Evolutionary conservation across 2,329 filamentous ascomycete species (phyloP), one percentile per base, ranked within the genome.

Genomic region (Diaporthe eres): DNA sequence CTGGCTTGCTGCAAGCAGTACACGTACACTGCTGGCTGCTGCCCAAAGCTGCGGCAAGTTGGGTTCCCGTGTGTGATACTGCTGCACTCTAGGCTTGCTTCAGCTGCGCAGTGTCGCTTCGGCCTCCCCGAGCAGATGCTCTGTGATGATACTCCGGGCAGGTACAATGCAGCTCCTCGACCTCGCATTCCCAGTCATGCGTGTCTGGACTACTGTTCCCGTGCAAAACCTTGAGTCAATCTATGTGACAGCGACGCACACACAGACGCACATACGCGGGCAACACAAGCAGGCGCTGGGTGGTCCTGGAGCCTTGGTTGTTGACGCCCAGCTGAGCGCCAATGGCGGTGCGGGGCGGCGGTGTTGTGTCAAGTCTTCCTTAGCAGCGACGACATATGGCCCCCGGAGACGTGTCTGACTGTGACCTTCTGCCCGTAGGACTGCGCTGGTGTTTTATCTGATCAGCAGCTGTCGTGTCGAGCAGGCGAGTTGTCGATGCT

Each of bases 371-470:
- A 53, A 39, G n/a, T 53, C 7, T 15, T 12, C 49, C 49, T 55
- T 55, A 70, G 65, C 49, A 70, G 65, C 49, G 15, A 28, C 34
- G 34, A 55, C 22, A 55, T 42, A 55, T 55, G 47, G 7, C 34
- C 49, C 2, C 22, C 13, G 4, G 65, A 13, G 34, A 55, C 49
- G 10, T 10, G 65, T 31, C 42, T 70, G 65, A 42, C 31, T 70
- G 34, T 55, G 34, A 70, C 49, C 17, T 42, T 55, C 9, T 70
- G 65, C 22, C n/a, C 65, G 65, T 28, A 70, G 34, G 65, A 49
- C 65, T 70, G 65, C 49, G 65, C 65, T 70, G 49, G 65, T 55
- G 65, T 70, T 70, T 70, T 70, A 70, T 70, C 65, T 42, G 65
- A 70, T 70, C 31, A 70, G 49, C 65, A 51, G 49, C 31, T 39